Evolutionary conservation across 1,284 basidiomycete species (phyloP), one percentile per base, ranked within the genome.

Genomic region (Ustilago tritici): DNA sequence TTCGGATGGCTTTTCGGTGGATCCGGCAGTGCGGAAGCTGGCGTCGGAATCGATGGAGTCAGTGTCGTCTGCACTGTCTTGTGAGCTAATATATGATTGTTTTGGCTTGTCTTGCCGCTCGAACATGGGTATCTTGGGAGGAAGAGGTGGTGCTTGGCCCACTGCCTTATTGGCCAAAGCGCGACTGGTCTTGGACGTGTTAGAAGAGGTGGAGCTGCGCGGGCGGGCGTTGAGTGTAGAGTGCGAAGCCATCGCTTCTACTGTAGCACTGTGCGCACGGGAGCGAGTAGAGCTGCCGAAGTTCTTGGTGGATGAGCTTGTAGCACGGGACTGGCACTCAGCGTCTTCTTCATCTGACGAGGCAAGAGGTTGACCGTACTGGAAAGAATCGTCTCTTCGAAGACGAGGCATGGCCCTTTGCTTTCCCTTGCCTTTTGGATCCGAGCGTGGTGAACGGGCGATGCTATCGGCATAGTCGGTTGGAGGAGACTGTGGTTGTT

Each of bases 21-120:
- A 68, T 28, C 54, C 60, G 8, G 65, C 70, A 12, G 70, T 73
- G 40, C 70, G 54, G 55, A 73, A 73, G 32, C 70, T 73, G 32
- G 36, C 19, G 32, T 64, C 61, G 2, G 70, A 73, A 14, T 17
- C 35, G 54, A 68, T 32, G 23, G 70, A 73, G 3, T 56, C 57
- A 4, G 52, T 23, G 31, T 73, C 70, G 19, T 61, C 65, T 3
- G 6, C 34, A 11, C 56, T 50, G 19, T 53, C 35, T 47, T 46
- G 47, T 32, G 53, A 58, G 28, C 32, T 32, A 17, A 53, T 40
- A 5, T 35, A 38, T 50, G 32, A 19, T 15, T 65, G 56, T 14
- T 56, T 57, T 23, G 36, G n/a, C 17, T 40, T 35, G 3, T 34
- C 14, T 35, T 64, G 53, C 68, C 68, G 65, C 31, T 70, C 62